Evolutionary conservation across 306 rosid genomes (phyloP).

Genomic region (Castanea mollissima): DNA sequence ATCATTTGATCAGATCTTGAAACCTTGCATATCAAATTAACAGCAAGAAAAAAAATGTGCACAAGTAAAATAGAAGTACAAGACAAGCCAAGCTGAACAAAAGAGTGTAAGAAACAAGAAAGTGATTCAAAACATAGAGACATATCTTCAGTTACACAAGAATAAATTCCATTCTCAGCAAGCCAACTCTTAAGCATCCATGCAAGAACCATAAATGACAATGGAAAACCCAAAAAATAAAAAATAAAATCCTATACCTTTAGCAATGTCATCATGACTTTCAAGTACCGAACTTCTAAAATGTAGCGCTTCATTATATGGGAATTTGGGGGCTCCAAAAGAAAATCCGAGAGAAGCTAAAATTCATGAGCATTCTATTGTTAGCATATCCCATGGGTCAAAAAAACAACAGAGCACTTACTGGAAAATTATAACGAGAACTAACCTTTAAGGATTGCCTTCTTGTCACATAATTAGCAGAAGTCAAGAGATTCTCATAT

Average conservation of each 20-base stretch:
- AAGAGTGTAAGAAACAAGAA: neutral
- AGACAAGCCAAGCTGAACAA: neutral
- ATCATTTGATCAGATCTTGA: neutral
- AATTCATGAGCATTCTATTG: conserved; percentile 29
- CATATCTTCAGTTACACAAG: neutral
- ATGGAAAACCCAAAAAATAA: neutral
- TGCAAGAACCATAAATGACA: neutral
- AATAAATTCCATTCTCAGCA: neutral
- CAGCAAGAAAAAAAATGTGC: neutral
- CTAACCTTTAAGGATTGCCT: conserved; percentile 95
- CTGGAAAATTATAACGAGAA: conserved; percentile 22
- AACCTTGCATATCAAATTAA: neutral
- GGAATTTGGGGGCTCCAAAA: conserved; percentile 81
- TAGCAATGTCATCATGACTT: conserved; percentile 84
- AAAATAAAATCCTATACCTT: conserved; percentile 50
- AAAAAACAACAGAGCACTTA: conserved; percentile 15
- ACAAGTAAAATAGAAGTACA: neutral
- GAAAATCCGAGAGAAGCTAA: conserved; percentile 90
- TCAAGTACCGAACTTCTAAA: conserved; percentile 74
- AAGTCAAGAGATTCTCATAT: conserved; percentile 77
- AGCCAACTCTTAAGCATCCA: neutral
- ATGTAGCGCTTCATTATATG: conserved; percentile 92
- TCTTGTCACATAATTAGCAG: conserved; percentile 94
- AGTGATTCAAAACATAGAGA: neutral
- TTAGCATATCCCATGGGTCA: conserved; percentile 18